Evolutionary conservation across 2,329 filamentous ascomycete species (phyloP), one percentile per base, ranked within the genome.

Genomic region (Endothia cerciana): DNA sequence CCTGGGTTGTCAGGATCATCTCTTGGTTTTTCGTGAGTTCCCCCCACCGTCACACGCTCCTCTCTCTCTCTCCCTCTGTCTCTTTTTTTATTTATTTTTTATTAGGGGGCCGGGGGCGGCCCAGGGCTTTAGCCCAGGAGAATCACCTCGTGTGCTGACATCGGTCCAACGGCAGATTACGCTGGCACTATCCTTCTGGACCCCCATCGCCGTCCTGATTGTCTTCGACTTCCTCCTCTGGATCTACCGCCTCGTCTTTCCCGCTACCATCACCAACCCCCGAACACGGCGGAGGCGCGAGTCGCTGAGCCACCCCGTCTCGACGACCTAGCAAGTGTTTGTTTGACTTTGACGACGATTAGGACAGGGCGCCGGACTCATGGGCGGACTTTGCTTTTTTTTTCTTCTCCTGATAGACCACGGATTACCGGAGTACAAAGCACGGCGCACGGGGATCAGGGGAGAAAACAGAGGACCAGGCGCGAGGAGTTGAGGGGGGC

Each of bases 141-240:
- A n/a, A n/a, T n/a, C n/a, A n/a, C n/a, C n/a, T n/a, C n/a, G 3
- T 63, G 68, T 38, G 45, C 53, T 51, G 38, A 30, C 38, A 11
- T 28, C 38, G 2, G 40, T 13, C 7, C 15, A 22, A 6, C 38
- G 22, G 51, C 43, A 84, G 81, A 74, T 81, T 61, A 75, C 75
- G 3, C 74, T 85, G 28, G 81, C 82, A 43, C 73, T 85, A 0
- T 73, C 81, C 11, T 79, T 84, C 53, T 76, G 81, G 51, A 66
- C 83, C 0, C 85, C 85, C 1, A 73, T 85, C 38, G 65, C 80
- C 38, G 72, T 78, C n/a, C 73, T 86, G 38, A 77, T 87, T 65
- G 67, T 79, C 38, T 80, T 85, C 70, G 85, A 87, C 71, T 72
- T 87, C 59, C 72, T 75, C 33, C 77, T 87, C 38, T 87, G 84